A percentile compares a stretch with the other conserved stretches of the same genome.
phyloP scores from a whole-genome alignment of 108 stramenopile genomes.

The Cyclotella sp. region DNA sequence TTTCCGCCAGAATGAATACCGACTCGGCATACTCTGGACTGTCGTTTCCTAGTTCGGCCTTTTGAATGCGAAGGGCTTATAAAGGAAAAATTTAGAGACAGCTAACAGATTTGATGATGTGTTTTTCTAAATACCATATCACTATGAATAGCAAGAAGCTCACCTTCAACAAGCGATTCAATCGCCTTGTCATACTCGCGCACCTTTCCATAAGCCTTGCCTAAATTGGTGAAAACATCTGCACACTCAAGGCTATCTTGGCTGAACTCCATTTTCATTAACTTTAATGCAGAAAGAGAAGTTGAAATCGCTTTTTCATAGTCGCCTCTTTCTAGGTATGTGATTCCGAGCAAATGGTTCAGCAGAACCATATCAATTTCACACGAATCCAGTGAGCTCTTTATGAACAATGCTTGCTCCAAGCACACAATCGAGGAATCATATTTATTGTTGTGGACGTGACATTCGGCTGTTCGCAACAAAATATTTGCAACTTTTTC shows the following conservation, averaged over 20 bases:
- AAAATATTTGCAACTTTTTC: conserved; percentile 41
- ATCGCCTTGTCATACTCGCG: conserved; percentile 51
- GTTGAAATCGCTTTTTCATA: conserved; percentile 38
- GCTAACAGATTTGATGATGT: background rate
- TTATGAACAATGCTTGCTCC: conserved; percentile 47
- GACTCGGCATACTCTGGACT: conserved; percentile 49
- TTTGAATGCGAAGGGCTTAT: conserved; percentile 53
- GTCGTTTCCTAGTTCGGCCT: conserved; percentile 54
- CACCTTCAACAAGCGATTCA: conserved; percentile 52
- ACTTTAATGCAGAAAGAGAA: conserved; percentile 18
- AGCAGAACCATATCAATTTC: conserved; percentile 40
- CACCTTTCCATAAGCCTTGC: conserved; percentile 45
- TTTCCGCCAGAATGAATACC: conserved; percentile 43
- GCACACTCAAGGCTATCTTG: conserved; percentile 49
- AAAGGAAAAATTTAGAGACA: background rate
- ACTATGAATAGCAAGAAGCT: background rate
- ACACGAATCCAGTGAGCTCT: conserved; percentile 17
- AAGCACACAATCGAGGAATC: conserved; percentile 51
- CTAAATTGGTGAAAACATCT: conserved; percentile 42
- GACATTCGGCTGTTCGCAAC: conserved; percentile 36
- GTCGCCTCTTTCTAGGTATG: conserved; percentile 41
- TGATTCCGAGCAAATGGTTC: conserved; percentile 43
- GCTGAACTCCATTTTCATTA: conserved; percentile 36
- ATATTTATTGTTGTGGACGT: conserved; percentile 23
- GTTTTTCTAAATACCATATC: background rate